A percentile compares a stretch with the other conserved stretches of the same genome.
phyloP scores from a whole-genome alignment of 345 rosid species.

The Excoecaria agallocha region DNA sequence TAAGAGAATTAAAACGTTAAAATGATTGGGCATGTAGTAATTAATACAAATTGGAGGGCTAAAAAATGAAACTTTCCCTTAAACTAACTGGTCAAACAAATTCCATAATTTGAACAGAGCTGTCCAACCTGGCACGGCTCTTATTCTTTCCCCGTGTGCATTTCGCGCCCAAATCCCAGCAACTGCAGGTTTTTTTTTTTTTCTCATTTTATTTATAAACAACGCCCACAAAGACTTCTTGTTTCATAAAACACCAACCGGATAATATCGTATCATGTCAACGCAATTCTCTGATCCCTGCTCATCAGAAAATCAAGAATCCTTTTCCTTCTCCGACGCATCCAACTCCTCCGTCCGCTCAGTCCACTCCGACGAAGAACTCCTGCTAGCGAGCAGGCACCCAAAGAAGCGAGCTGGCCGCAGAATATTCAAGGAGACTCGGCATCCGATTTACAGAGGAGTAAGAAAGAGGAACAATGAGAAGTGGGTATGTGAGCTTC shows the following conservation, averaged over 20 bases:
- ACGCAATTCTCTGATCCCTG: slow-evolving; percentile 1
- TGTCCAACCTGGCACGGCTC: too few relatives aligned
- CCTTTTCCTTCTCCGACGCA: not conserved
- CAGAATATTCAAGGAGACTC: slow-evolving; percentile 61
- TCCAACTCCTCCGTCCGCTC: too few relatives aligned
- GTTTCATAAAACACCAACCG: too few relatives aligned
- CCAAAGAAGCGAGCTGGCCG: slow-evolving; percentile 39
- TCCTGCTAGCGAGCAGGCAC: slow-evolving; percentile 12
- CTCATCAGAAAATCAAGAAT: not conserved
- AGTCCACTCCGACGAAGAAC: slow-evolving; percentile 21
- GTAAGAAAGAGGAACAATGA: slow-evolving; percentile 49
- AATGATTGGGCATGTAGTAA: too few relatives aligned
- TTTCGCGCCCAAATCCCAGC: not conserved
- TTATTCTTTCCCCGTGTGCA: not conserved
- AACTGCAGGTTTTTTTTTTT: too few relatives aligned
- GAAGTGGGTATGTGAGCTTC: slow-evolving; percentile 75
- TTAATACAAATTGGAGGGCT: too few relatives aligned
- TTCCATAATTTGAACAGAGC: not conserved
- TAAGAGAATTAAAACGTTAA: too few relatives aligned
- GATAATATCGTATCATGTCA: not conserved
- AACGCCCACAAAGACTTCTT: too few relatives aligned
- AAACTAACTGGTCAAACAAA: not conserved
- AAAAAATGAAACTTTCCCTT: too few relatives aligned
- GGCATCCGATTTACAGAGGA: slow-evolving; percentile 72
- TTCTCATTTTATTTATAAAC: not conserved